phyloP scores from a whole-genome alignment of 805 yeast genomes.

The Kazachstania viticola region DNA sequence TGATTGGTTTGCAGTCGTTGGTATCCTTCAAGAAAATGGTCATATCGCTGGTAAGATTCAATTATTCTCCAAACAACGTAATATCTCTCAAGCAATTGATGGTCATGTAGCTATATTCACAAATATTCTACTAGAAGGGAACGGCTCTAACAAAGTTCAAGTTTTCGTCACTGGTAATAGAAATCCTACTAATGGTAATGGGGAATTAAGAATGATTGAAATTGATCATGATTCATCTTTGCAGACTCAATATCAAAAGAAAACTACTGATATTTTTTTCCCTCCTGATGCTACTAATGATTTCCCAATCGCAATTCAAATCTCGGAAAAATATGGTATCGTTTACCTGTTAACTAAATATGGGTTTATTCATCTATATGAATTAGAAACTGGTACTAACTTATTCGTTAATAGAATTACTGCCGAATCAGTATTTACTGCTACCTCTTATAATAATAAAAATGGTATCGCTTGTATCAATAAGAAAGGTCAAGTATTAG shows the following conservation, averaged over 20 bases:
- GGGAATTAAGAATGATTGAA: conserved; percentile 84
- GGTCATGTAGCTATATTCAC: conserved; percentile 96
- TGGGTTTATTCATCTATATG: conserved; percentile 93
- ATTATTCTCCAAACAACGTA: conserved; percentile 76
- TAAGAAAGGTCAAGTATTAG: conserved; percentile 88
- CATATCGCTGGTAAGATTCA: conserved; percentile 95
- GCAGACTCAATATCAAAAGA: conserved; percentile 71
- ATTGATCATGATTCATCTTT: conserved; percentile 83
- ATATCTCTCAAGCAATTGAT: conserved; percentile 91
- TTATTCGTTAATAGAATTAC: conserved; percentile 93
- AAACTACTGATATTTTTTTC: conserved; percentile 84
- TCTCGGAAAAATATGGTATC: conserved; percentile 77
- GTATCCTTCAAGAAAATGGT: conserved; percentile 88
- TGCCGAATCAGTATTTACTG: conserved; percentile 89
- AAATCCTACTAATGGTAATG: conserved; percentile 61
- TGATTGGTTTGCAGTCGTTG: conserved; percentile 92
- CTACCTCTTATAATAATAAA: conserved; percentile 55
- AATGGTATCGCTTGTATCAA: conserved; percentile 89
- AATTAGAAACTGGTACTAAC: conserved; percentile 82
- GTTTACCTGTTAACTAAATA: conserved; percentile 84
- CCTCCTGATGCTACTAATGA: conserved; percentile 95
- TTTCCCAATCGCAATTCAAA: conserved; percentile 88
- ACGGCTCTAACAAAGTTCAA: conserved; percentile 56
- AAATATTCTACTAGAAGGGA: conserved; percentile 59
- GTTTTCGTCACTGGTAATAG: conserved; percentile 90